Evolutionary conservation across 2,329 filamentous ascomycete genomes (phyloP).

Genomic region (Hypocreales sp.): DNA sequence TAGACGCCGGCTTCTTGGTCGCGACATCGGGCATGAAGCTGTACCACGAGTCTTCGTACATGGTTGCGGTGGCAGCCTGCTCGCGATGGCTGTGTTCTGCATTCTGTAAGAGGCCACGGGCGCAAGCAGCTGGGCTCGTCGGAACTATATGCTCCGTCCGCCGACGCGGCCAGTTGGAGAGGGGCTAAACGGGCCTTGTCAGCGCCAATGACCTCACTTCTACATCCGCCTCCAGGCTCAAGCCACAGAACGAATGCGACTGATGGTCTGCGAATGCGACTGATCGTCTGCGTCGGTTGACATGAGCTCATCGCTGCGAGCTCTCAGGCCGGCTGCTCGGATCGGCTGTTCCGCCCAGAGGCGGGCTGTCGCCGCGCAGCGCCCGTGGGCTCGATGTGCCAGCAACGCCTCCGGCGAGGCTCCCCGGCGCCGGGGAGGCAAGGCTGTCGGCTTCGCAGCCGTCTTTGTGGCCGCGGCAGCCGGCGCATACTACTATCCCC

Average conservation of each 20-base stretch:
- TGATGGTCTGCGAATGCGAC: no score
- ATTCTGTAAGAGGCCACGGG: slow-evolving; percentile 15
- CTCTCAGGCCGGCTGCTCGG: slow-evolving; percentile 12
- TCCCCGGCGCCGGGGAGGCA: slow-evolving; percentile 11
- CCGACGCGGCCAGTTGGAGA: no score
- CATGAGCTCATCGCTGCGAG: slow-evolving; percentile 16
- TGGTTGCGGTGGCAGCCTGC: no score
- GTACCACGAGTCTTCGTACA: slow-evolving; percentile 81
- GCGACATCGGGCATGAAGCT: slow-evolving; percentile 53
- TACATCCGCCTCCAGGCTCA: background rate
- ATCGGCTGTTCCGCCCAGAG: slow-evolving; percentile 9
- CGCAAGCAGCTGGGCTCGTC: slow-evolving; percentile 10
- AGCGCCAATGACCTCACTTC: background rate
- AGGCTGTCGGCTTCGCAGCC: slow-evolving; percentile 13
- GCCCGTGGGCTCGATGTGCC: slow-evolving; percentile 15
- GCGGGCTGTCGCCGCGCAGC: slow-evolving; percentile 7
- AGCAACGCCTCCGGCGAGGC: slow-evolving; percentile 8
- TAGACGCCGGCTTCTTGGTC: slow-evolving; percentile 30
- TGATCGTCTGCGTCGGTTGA: no score
- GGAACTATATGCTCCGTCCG: slow-evolving; percentile 13
- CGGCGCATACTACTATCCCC: slow-evolving; percentile 22
- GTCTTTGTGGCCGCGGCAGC: slow-evolving; percentile 23
- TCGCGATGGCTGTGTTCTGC: no score
- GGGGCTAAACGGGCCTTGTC: no score
- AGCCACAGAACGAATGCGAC: no score